Base-by-base conservation (phyloP, 495 filamentous ascomycete species). In the Sordaria brevicollis region DNA sequence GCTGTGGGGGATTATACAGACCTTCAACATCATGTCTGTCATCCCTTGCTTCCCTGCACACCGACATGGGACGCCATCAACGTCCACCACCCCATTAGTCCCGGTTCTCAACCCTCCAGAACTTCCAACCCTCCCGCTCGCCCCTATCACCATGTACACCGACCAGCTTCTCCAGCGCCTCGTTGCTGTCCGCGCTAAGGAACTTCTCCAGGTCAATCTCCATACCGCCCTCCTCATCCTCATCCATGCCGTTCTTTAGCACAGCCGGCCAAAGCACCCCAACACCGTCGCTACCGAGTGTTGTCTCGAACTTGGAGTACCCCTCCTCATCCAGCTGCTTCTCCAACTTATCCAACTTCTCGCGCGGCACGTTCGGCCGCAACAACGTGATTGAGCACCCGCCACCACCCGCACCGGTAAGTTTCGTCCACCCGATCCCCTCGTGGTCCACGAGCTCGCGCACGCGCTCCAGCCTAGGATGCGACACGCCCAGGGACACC, bases 141-240 rank as follows among this genome's bases (percentile, higher is more conserved):
- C 90, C 85, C 25, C 76, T 80, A 11, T 84, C 83, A 0, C 83
- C 87, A 38, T 88, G 84, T 21, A 89, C 85, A 29, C 89, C 91
- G 8, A 91, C 91, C 54, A 93, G 81, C 57, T 83, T 83, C 78
- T 97, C 92, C 36, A 97, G 90, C 3, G 91, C 92, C 68, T 93
- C 89, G 67, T 89, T 87, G 33, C 91, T 93, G 65, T 91, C 87
- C 0, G 92, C 95, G 21, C 86, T 88, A 62, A 97, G 84, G 77
- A 97, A 97, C 69, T 92, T 93, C 65, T 97, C 91, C 76, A 96
- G 88, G 74, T 96, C 92, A 74, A 97, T 97, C 79, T 96, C 92
- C 79, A 93, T 90, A 38, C 92, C 92, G n/a, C 91, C 90, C 70
- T 90, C 87, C 67, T 90, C 86, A 36, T 87, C 84, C 70, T 85